phyloP scores from a whole-genome alignment of 495 filamentous ascomycete species.

The Achaetomiella virescens region DNA sequence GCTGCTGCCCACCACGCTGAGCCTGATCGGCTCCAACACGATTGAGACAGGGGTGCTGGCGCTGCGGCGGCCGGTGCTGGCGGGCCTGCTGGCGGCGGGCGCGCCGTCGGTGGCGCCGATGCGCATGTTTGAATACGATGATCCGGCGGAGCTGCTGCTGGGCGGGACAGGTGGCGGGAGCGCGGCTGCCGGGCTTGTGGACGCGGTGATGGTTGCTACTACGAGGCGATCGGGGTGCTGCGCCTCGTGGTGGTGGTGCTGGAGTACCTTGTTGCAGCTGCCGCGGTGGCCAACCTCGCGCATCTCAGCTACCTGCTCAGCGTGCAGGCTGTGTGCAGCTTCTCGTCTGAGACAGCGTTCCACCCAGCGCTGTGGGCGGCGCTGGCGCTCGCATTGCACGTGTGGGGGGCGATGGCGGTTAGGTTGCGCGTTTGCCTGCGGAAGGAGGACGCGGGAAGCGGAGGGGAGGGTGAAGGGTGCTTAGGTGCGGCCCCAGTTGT shows the following conservation, averaged over 20 bases:
- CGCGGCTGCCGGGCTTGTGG: too few relatives aligned
- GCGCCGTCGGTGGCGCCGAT: constrained; percentile 17
- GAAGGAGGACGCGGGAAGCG: too few relatives aligned
- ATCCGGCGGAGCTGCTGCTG: too few relatives aligned
- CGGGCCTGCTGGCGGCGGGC: constrained; percentile 17
- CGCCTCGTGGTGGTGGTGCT: neutral
- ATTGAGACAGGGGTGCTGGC: constrained; percentile 18
- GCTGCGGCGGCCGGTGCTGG: constrained; percentile 20
- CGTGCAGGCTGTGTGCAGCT: constrained; percentile 18
- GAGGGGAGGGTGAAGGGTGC: too few relatives aligned
- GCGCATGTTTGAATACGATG: constrained; percentile 20
- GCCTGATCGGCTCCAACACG: constrained; percentile 18
- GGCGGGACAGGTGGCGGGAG: too few relatives aligned
- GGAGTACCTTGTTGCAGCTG: constrained; percentile 22
- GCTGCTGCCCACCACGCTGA: constrained; percentile 24
- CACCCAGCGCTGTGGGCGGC: constrained; percentile 18
- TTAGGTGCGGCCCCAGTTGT: too few relatives aligned
- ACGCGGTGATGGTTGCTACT: too few relatives aligned
- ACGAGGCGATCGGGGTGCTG: too few relatives aligned
- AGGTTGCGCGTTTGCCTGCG: too few relatives aligned
- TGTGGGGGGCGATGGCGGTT: too few relatives aligned
- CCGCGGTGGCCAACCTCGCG: constrained; percentile 20
- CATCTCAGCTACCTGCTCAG: constrained; percentile 20
- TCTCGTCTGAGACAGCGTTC: constrained; percentile 14
- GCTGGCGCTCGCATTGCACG: constrained; percentile 14